Evolutionary conservation across 768 basidiomycete genomes (phyloP).

Genomic region (Russula sp.): DNA sequence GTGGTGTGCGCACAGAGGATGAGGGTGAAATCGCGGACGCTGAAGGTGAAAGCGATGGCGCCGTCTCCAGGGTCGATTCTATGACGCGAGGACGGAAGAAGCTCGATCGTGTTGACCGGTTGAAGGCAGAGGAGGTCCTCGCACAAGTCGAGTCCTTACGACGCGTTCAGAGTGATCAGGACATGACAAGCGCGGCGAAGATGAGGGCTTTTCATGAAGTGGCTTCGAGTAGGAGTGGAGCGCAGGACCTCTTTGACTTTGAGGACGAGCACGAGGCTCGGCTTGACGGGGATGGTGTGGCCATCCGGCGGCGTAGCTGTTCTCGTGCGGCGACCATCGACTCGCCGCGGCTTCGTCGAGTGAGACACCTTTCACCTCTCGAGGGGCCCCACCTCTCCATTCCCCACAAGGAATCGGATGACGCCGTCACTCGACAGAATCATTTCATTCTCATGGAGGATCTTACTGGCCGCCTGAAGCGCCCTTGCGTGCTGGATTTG

Average conservation of each 20-base stretch:
- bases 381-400: constrained; percentile 19
- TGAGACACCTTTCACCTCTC: constrained; percentile 14
- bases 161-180: constrained; percentile 58
- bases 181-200: constrained; percentile 33
- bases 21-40: constrained; percentile 42
- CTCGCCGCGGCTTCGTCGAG: constrained; percentile 6
- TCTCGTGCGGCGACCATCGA: constrained; percentile 32
- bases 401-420: constrained; percentile 34
- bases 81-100: constrained; percentile 33
- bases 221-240: constrained; percentile 5
- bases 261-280: constrained; percentile 19
- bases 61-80: constrained; percentile 12
- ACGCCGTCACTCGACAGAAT: constrained; percentile 74
- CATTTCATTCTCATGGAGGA: constrained; percentile 99
- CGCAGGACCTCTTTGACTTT: constrained; percentile 18
- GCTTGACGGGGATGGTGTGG: constrained; percentile 12
- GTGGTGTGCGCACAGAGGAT: constrained; percentile 41
- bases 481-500: constrained; percentile 92
- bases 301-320: constrained; percentile 34
- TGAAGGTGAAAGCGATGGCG: constrained; percentile 36
- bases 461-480: constrained; percentile 83
- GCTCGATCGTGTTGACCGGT: constrained; percentile 35
- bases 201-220: constrained; percentile 17
- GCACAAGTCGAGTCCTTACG: constrained; percentile 38
- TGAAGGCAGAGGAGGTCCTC: constrained; percentile 36